Base-by-base conservation (phyloP, 2,329 filamentous ascomycete genomes). In the Talaromyces sp. region DNA sequence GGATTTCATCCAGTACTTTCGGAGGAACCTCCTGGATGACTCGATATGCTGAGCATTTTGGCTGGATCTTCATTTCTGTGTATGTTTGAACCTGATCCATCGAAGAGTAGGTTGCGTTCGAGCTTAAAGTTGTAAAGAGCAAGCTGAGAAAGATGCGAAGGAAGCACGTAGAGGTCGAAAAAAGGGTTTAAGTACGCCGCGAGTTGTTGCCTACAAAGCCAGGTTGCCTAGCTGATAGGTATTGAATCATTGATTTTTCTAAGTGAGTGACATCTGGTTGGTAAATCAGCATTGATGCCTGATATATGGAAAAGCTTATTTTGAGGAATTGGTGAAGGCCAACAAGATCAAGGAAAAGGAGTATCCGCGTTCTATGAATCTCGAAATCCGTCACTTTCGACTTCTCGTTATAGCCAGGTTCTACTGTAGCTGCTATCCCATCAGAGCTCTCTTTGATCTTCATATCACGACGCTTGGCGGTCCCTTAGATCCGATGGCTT, bases 391-490 rank as follows among this genome's bases (percentile, higher is more conserved):
- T 43, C 2, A 15, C 38, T 43, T 10, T 17, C 6, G 47, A 27
- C 25, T 27, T 27, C 47, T 17, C 22, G 6, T 29, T 25, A 15
- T 15, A 25, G n/a, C n/a, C n/a, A n/a, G n/a, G n/a, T n/a, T 13
- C 51, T 34, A 34, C n/a, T n/a, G 51, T 54, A 54, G n/a, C 13
- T 43, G n/a, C 13, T 43, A 29, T 58, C 73, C 74, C 71, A 76
- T 79, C 77, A 78, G 77, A 77, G 77, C 77, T 79, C 77, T 79
- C 77, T 79, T 79, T 78, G 72, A 70, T 70, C 72, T 63, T 78
- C 76, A 78, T 69, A 19, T 69, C 69, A 67, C 51, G 34, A 38
- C 31, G 62, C 34, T 47, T 45, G 22, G 10, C 34, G 51, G 60
- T 54, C 22, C n/a, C 38, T 13, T 17, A 22, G 7, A 54, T 31